Conservation (phyloP, 208 protist genomes). For the Trypanosoma avium region DNA sequence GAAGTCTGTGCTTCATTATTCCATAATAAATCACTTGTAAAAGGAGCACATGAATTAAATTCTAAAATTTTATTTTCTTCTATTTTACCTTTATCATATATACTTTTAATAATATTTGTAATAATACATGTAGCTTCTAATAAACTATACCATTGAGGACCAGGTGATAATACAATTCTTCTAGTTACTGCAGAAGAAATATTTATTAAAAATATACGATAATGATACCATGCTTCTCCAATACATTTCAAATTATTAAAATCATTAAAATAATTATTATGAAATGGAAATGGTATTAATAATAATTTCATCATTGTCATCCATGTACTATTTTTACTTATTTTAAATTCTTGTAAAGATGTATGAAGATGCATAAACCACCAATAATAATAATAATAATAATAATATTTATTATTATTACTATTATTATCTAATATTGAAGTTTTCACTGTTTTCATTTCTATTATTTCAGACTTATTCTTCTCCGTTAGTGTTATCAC, state of each 20-base stretch:
- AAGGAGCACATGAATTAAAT: no score
- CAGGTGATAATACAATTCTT: slow-evolving; percentile 4
- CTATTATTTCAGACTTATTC: neutral
- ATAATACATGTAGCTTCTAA: neutral
- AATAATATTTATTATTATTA: neutral
- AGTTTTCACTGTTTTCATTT: neutral
- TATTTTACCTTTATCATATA: no score
- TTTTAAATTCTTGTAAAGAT: slow-evolving; percentile 2
- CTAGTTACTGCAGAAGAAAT: slow-evolving; percentile 14
- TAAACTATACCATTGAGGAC: slow-evolving; percentile 1
- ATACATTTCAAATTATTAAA: neutral
- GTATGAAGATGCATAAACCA: slow-evolving; percentile 31
- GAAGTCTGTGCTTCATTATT: no score
- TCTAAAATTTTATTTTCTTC: no score
- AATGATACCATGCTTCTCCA: slow-evolving; percentile 11
- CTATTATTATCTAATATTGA: neutral
- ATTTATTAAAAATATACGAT: slow-evolving; percentile 14
- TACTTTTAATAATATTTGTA: neutral
- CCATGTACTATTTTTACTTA: no score
- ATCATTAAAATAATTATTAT: no score
- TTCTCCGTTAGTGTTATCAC: neutral
- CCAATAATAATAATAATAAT: slow-evolving; percentile 7
- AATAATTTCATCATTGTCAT: no score
- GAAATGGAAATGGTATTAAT: no score
- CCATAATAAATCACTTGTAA: no score